A percentile compares a stretch with the other conserved stretches of the same genome.
Evolutionary conservation across 306 rosid species (phyloP).

Genomic region (Fagus crenata): DNA sequence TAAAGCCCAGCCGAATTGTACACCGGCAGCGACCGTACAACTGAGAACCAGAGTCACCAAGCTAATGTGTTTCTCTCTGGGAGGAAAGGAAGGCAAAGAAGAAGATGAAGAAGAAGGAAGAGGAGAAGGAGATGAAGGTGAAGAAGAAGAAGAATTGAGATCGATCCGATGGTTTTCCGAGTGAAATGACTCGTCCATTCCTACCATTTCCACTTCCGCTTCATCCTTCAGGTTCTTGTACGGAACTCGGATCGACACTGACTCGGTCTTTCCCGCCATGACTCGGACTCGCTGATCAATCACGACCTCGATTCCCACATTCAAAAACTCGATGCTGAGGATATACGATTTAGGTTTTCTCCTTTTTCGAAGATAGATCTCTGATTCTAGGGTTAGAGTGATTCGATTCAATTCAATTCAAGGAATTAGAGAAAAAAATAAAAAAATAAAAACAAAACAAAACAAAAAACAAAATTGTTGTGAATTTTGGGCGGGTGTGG

Average conservation of each 20-base stretch:
- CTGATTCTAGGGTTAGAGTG: not conserved
- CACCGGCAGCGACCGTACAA: constrained; percentile 96
- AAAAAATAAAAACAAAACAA: not conserved
- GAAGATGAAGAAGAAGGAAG: constrained; percentile 24
- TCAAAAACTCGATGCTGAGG: constrained; percentile 3
- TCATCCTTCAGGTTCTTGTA: constrained; percentile 61
- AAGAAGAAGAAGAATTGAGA: constrained; percentile 45
- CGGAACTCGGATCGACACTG: constrained; percentile 71
- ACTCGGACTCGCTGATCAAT: constrained; percentile 26
- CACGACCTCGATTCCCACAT: constrained; percentile 25
- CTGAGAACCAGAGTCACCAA: constrained; percentile 64
- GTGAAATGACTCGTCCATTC: constrained; percentile 30
- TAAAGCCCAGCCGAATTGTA: constrained; percentile 99
- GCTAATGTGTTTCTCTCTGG: constrained; percentile 36
- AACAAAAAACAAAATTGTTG: no score
- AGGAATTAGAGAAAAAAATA: not conserved
- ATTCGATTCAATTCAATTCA: not conserved
- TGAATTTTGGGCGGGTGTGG: constrained; percentile 56
- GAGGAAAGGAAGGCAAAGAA: constrained; percentile 22
- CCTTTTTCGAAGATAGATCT: constrained; percentile 7
- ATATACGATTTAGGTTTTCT: constrained; percentile 12
- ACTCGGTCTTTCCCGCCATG: constrained; percentile 65
- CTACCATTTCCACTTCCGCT: constrained; percentile 73
- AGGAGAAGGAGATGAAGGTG: not conserved
- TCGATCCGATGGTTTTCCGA: constrained; percentile 44